phyloP scores from a whole-genome alignment of 805 yeast species.

The Yamadazyma paraphyllophila region DNA sequence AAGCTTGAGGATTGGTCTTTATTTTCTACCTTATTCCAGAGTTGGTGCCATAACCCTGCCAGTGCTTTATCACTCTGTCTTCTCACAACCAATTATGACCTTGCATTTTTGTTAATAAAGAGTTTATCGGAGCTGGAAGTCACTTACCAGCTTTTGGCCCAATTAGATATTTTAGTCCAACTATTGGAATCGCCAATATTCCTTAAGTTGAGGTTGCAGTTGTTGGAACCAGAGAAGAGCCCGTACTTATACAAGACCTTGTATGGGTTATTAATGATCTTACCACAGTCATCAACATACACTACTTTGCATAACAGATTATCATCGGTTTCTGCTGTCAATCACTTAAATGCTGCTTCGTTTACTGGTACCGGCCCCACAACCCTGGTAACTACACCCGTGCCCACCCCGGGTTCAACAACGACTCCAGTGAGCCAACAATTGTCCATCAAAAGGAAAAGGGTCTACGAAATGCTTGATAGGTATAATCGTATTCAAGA shows the following conservation, averaged over 20 bases:
- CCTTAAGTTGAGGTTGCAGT: constrained; percentile 78
- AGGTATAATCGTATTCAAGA: constrained; percentile 37
- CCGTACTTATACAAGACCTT: constrained; percentile 83
- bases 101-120: constrained; percentile 79
- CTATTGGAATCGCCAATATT: constrained; percentile 90
- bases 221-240: constrained; percentile 81
- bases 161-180: constrained; percentile 86
- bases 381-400: constrained; percentile 22
- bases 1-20: constrained; percentile 61
- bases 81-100: constrained; percentile 81
- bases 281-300: constrained; percentile 93
- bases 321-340: constrained; percentile 51
- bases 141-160: constrained; percentile 74
- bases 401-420: constrained; percentile 14
- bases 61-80: constrained; percentile 84
- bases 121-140: constrained; percentile 81
- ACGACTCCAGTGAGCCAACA: constrained; percentile 23
- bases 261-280: constrained; percentile 87
- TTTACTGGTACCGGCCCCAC: constrained; percentile 9
- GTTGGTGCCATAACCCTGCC: constrained; percentile 92
- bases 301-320: constrained; percentile 76
- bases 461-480: constrained; percentile 42
- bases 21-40: constrained; percentile 73
- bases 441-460: constrained; percentile 35
- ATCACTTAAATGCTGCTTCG: constrained; percentile 17